Evolutionary conservation across 2,329 filamentous ascomycete genomes (phyloP).

Genomic region (Neophaeococcomyces aloes): DNA sequence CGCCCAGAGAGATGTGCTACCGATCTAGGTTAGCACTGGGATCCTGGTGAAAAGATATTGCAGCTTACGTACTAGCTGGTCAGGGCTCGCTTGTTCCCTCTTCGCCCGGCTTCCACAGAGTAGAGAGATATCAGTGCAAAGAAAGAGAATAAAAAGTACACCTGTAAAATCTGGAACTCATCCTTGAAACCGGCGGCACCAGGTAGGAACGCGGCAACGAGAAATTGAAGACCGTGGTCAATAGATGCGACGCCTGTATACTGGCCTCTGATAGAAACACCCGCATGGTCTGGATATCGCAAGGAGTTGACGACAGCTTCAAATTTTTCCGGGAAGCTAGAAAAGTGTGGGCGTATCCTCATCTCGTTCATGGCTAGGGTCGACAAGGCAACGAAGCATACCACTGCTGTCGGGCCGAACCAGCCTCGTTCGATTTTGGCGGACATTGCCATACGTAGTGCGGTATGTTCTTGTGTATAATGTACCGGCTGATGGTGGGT

Average conservation of each 20-base stretch:
- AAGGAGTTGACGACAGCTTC: constrained; percentile 5
- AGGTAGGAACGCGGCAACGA: constrained; percentile 13
- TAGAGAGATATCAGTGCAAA: constrained; percentile 11
- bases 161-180: constrained; percentile 11
- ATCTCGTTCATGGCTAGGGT: constrained; percentile 9
- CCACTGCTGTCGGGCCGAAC: not conserved
- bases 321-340: constrained; percentile 10
- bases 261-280: constrained; percentile 7
- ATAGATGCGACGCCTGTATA: constrained; percentile 12
- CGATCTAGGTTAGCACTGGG: not conserved
- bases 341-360: constrained; percentile 1
- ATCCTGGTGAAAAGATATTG: not conserved
- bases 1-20: constrained; percentile 12
- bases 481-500: too few relatives aligned
- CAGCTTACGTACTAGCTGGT: constrained; percentile 12
- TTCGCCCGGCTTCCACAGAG: constrained; percentile 13
- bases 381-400: not conserved
- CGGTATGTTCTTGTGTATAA: too few relatives aligned
- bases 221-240: constrained; percentile 11
- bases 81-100: constrained; percentile 9
- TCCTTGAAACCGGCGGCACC: constrained; percentile 11
- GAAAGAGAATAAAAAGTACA: constrained; percentile 15
- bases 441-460: too few relatives aligned
- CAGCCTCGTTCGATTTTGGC: not conserved
- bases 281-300: constrained; percentile 7